Conservation (phyloP, 208 protist genomes). For the Trypanosomatidae sp. region DNA sequence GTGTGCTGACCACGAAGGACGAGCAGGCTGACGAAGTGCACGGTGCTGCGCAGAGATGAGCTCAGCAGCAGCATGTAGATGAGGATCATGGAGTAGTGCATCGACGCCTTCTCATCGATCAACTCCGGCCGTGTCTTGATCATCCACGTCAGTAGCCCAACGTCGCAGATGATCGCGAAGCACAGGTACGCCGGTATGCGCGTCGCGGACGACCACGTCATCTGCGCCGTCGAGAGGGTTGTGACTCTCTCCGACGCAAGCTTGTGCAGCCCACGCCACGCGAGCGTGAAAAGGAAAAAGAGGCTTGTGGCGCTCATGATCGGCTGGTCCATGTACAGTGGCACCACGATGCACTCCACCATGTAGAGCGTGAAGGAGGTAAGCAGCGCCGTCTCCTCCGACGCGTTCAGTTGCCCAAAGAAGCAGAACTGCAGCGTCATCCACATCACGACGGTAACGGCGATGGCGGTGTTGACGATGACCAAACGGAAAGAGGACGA, state of each 20-base stretch:
- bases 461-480: slow-evolving; percentile 44
- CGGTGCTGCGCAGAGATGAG: slow-evolving; percentile 21
- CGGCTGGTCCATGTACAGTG: slow-evolving; percentile 41
- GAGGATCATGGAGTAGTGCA: slow-evolving; percentile 36
- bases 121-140: slow-evolving; percentile 21
- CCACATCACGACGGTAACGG: slow-evolving; percentile 37
- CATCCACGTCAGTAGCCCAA: slow-evolving; percentile 17
- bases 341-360: slow-evolving; percentile 52
- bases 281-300: slow-evolving; percentile 37
- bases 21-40: slow-evolving; percentile 28
- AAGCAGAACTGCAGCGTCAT: slow-evolving; percentile 40
- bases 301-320: slow-evolving; percentile 34
- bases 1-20: slow-evolving; percentile 27
- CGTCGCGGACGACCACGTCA: slow-evolving; percentile 15
- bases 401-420: slow-evolving; percentile 62
- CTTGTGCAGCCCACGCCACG: slow-evolving; percentile 56
- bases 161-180: slow-evolving; percentile 25
- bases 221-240: slow-evolving; percentile 24
- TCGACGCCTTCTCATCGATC: slow-evolving; percentile 13
- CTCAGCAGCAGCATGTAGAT: slow-evolving; percentile 35
- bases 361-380: slow-evolving; percentile 45
- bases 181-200: slow-evolving; percentile 34
- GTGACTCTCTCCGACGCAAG: slow-evolving; percentile 64
- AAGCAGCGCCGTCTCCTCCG: slow-evolving; percentile 40
- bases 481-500: slow-evolving; percentile 62